Conservation (phyloP, 2,329 filamentous ascomycete genomes). For the Arthrobotrys sinensis region DNA sequence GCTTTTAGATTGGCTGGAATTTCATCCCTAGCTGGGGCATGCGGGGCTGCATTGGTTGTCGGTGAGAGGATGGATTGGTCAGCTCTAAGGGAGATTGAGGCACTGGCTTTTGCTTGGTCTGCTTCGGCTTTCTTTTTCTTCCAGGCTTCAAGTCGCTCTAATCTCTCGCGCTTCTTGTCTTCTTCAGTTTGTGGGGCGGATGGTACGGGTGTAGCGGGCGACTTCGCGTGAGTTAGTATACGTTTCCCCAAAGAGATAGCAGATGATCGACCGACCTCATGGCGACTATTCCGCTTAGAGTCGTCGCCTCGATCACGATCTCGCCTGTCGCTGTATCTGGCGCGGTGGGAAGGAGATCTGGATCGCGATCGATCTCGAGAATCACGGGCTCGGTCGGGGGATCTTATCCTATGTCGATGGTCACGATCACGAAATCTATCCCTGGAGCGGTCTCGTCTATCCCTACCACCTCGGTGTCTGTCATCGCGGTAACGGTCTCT, state of each 20-base stretch:
- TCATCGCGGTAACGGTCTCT: constrained; percentile 63
- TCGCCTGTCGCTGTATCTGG: constrained; percentile 58
- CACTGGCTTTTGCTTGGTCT: constrained; percentile 63
- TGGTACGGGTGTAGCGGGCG: constrained; percentile 61
- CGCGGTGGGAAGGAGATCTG: constrained; percentile 16
- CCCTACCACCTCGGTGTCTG: constrained; percentile 62
- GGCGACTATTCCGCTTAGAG: constrained; percentile 60
- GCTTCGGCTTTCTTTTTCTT: constrained; percentile 64
- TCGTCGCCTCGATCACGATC: constrained; percentile 63
- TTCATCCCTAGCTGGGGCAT: constrained; percentile 48
- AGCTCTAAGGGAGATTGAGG: constrained; percentile 63
- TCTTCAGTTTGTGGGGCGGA: constrained; percentile 62
- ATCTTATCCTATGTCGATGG: constrained; percentile 61
- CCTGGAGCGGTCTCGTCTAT: constrained; percentile 61
- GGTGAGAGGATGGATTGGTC: constrained; percentile 61
- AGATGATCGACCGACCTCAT: constrained; percentile 57
- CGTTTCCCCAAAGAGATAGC: background rate
- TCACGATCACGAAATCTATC: constrained; percentile 63
- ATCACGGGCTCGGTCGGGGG: constrained; percentile 58
- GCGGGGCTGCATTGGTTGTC: constrained; percentile 54
- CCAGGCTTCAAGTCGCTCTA: constrained; percentile 64
- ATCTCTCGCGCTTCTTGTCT: constrained; percentile 64
- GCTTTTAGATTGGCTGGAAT: constrained; percentile 58
- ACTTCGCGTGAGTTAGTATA: constrained; percentile 40
- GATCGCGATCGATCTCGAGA: constrained; percentile 61